Base-by-base conservation (phyloP, 192 early-diverging fungal species). In the Martensiomyces pterosporus region DNA sequence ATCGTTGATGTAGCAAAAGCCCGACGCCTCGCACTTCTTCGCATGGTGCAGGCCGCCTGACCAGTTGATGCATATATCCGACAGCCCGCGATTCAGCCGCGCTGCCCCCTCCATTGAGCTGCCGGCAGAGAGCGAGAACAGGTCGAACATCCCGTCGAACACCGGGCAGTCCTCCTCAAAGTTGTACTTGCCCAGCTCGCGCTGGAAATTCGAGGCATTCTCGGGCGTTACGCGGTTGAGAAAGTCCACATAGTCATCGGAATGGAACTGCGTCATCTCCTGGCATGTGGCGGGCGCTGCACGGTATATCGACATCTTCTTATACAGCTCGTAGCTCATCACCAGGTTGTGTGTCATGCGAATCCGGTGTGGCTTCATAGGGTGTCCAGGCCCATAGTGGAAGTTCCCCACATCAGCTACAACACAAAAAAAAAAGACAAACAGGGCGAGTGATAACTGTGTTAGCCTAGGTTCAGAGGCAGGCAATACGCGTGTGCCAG, bases 1-100 rank as follows among this genome's bases (percentile, higher is more conserved):
- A 58, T 98, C 95, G 68, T 98, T 98, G 34, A 95, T 87, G 67
- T 97, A 98, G 74, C 95, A 98, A 72, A 98, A 98, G 25, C 95
- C 95, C 35, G 85, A 88, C 0, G 95, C 93, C 55, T 93, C 92
- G 60, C 83, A 85, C 72, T 94, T 96, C 67, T 97, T 98, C 17
- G 95, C 95, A 57, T 98, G 95, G 67, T 98, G 95, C 39, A 98
- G 67, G 2, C 95, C 95, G 45, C 95, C 95, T 1, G 89, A 82
- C 95, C 95, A 98, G 63, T 98, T 98, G 47, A 97, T 84, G 22
- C 93, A 93, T 50, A 99, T 91, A 59, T 97, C 93, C 16, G 85
- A 82, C 21, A 85, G 64, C 0, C 92, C 91, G 26, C 82, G 74
- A 43, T 84, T 88, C 36, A 99, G 67, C 39, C 92, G 84, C 26